A percentile compares a stretch with the other conserved stretches of the same genome.
Evolutionary conservation across 306 rosid genomes (phyloP).

Genomic region (Dalbergia cultrata): DNA sequence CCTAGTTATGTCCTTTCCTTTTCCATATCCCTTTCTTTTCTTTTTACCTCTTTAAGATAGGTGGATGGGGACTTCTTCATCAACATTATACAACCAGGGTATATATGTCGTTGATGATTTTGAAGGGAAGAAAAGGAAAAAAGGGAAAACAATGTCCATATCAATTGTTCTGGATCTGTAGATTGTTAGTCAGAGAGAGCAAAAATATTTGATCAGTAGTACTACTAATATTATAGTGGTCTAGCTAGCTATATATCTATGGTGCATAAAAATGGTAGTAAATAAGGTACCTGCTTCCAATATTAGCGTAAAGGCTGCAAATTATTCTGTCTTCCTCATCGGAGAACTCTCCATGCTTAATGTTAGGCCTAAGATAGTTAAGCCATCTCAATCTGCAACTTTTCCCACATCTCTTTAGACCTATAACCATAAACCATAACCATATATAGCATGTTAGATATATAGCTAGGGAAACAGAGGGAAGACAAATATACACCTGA

Average conservation of each 20-base stretch:
- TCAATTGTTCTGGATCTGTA: slow-evolving; percentile 43
- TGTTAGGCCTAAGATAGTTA: slow-evolving; percentile 93
- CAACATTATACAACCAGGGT: slow-evolving; percentile 11
- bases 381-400: slow-evolving; percentile 98
- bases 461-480: background rate
- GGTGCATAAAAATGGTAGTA: slow-evolving; percentile 35
- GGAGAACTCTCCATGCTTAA: slow-evolving; percentile 94
- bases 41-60: slow-evolving; percentile 44
- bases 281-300: slow-evolving; percentile 81
- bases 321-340: slow-evolving; percentile 92
- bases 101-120: background rate
- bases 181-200: slow-evolving; percentile 31
- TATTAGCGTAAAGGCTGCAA: slow-evolving; percentile 80
- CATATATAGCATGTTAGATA: slow-evolving; percentile 1
- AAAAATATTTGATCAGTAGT: slow-evolving; percentile 14
- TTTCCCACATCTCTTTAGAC: slow-evolving; percentile 91
- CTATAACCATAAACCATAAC: slow-evolving; percentile 43
- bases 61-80: slow-evolving; percentile 17
- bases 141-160: background rate
- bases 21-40: background rate
- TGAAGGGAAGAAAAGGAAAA: background rate
- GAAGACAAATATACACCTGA: background rate
- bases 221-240: background rate
- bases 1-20: background rate
- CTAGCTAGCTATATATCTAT: slow-evolving; percentile 9